A percentile compares a stretch with the other conserved stretches of the same genome.
phyloP scores from a whole-genome alignment of 1,139 yeast genomes.

The Yamadazyma friedrichii region DNA sequence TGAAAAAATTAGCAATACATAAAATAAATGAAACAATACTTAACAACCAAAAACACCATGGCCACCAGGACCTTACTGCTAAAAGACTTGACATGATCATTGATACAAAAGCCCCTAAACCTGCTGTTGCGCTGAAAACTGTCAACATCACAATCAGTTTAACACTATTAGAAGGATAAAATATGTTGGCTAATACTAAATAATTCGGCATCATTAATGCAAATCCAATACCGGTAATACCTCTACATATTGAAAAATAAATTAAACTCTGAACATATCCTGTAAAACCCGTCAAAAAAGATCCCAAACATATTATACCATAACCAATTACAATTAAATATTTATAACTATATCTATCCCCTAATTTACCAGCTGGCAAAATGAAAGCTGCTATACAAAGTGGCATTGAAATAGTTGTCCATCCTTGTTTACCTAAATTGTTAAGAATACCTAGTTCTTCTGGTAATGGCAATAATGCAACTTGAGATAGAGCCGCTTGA shows the following conservation, averaged over 20 bases:
- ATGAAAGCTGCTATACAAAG: conserved; percentile 60
- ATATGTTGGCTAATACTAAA: conserved; percentile 49
- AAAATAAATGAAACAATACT: conserved; percentile 35
- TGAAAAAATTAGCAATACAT: conserved; percentile 15
- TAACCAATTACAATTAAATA: conserved; percentile 45
- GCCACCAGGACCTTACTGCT: conserved; percentile 43
- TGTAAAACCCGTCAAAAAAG: conserved; percentile 49
- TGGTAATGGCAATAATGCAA: conserved; percentile 35
- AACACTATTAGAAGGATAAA: conserved; percentile 38
- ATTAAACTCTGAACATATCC: conserved; percentile 34
- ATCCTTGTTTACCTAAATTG: conserved; percentile 42
- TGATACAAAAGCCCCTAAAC: conserved; percentile 52
- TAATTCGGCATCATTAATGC: conserved; percentile 56
- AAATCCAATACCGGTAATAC: conserved; percentile 57
- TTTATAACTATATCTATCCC: conserved; percentile 60
- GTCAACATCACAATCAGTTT: conserved; percentile 41
- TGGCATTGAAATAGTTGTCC: conserved; percentile 58
- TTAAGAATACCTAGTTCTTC: conserved; percentile 15
- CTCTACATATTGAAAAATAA: conserved; percentile 50
- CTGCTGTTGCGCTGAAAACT: conserved; percentile 55
- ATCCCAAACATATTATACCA: conserved; percentile 46
- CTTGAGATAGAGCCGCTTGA: conserved; percentile 48
- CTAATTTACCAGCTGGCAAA: conserved; percentile 55
- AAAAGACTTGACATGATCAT: conserved; percentile 45
- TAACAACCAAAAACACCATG: conserved; percentile 52